Conservation (phyloP, 495 filamentous ascomycete species). For the Hypoxylon perforatum region DNA sequence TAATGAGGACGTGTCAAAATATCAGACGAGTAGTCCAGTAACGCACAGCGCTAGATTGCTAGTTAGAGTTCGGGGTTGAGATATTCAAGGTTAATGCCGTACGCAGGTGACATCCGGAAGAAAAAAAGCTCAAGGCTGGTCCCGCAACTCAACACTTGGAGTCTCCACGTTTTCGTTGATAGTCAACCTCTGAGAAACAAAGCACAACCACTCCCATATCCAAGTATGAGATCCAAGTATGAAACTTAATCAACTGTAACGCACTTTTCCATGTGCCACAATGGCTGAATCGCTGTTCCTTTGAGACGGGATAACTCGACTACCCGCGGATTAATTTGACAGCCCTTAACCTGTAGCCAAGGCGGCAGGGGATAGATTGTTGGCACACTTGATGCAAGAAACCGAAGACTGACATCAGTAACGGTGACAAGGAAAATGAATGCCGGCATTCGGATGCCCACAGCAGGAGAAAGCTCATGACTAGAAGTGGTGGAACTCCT, state of each 20-base stretch:
- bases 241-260: not conserved
- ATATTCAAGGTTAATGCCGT: conserved; percentile 1
- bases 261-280: conserved; percentile 10
- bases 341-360: not conserved
- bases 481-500: conserved; percentile 27
- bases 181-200: conserved; percentile 9
- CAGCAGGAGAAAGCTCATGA: conserved; percentile 30
- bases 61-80: too few species aligned
- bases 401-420: conserved; percentile 14
- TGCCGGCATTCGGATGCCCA: conserved; percentile 29
- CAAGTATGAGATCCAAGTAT: not conserved
- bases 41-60: too few species aligned
- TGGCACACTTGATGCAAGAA: conserved; percentile 15
- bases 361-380: not conserved
- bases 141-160: conserved; percentile 27
- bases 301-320: too few species aligned
- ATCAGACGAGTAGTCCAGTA: too few species aligned
- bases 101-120: conserved; percentile 17
- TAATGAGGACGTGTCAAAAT: conserved; percentile 7
- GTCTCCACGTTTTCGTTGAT: conserved; percentile 9
- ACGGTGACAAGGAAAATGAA: conserved; percentile 14
- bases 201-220: not conserved
- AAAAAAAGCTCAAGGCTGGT: conserved; percentile 26
- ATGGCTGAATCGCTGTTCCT: too few species aligned
- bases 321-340: too few species aligned